Conservation (phyloP, 331 rosid genomes). For the Quercus tomentella region DNA sequence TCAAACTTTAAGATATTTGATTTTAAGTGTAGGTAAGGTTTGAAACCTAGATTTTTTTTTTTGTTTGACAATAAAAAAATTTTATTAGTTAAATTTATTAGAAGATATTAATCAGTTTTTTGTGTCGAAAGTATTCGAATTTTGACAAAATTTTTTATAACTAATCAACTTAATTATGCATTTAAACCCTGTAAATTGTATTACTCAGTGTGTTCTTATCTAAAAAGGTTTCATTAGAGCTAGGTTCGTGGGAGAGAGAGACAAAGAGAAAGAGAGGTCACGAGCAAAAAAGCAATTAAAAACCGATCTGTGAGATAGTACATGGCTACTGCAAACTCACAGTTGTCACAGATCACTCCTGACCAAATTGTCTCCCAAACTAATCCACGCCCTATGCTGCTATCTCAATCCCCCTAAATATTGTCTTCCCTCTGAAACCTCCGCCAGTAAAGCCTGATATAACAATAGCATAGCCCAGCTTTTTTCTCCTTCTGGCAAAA, state of each 20-base stretch:
- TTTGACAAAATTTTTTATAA: too few species aligned
- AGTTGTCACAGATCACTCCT: constrained; percentile 22
- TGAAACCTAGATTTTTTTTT: too few species aligned
- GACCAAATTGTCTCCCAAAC: constrained; percentile 22
- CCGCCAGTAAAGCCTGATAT: background rate
- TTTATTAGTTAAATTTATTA: too few species aligned
- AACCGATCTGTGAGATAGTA: background rate
- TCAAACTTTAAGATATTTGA: accelerated
- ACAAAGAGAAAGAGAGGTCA: background rate
- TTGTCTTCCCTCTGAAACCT: background rate
- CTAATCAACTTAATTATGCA: too few species aligned
- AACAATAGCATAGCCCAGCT: background rate
- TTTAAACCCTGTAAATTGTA: too few species aligned
- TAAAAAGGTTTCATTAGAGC: too few species aligned
- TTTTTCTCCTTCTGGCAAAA: background rate
- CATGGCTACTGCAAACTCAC: constrained; percentile 17
- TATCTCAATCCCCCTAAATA: background rate
- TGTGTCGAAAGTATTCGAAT: accelerated
- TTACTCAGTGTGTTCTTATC: too few species aligned
- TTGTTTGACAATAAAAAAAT: accelerated
- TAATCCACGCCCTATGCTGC: background rate
- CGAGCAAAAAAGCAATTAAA: background rate
- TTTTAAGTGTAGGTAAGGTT: accelerated
- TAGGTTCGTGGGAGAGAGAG: background rate
- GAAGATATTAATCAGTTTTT: accelerated